Conservation (phyloP, 2,329 filamentous ascomycete genomes). For the Colletotrichum cereale region DNA sequence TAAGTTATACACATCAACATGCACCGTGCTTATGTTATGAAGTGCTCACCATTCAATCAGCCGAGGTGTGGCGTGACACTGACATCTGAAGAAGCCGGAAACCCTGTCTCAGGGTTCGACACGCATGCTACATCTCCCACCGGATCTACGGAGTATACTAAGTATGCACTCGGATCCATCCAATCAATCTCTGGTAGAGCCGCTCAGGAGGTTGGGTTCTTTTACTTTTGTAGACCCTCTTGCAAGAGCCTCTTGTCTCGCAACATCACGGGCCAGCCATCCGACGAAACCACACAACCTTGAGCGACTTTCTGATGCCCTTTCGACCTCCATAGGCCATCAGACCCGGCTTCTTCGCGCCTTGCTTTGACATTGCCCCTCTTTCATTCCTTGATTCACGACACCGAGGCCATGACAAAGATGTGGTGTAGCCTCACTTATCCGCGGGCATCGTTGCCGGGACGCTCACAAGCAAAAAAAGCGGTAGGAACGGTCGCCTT, state of each 20-base stretch:
- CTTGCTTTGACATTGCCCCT: not conserved
- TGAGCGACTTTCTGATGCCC: not conserved
- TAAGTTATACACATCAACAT: not conserved
- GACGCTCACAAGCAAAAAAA: conserved; percentile 9
- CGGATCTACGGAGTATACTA: too few species aligned
- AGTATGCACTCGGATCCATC: not conserved
- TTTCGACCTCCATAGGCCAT: not conserved
- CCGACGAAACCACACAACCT: not conserved
- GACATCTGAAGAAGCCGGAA: not conserved
- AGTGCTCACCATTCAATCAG: not conserved
- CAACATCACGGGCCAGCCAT: too few species aligned
- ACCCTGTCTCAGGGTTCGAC: not conserved
- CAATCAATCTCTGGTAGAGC: not conserved
- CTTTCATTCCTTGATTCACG: not conserved
- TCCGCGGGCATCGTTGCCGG: not conserved
- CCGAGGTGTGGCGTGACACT: not conserved
- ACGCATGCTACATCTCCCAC: not conserved
- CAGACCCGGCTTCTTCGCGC: not conserved
- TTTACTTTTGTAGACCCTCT: not conserved
- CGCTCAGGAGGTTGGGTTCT: conserved; percentile 5
- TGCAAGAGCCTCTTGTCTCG: conserved; percentile 5
- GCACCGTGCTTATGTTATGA: conserved; percentile 3
- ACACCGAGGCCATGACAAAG: not conserved
- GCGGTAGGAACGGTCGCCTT: conserved; percentile 26
- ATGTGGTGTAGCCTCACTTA: not conserved